Base-by-base conservation (phyloP, 805 yeast genomes). In the Wickerhamiella musiphila region DNA sequence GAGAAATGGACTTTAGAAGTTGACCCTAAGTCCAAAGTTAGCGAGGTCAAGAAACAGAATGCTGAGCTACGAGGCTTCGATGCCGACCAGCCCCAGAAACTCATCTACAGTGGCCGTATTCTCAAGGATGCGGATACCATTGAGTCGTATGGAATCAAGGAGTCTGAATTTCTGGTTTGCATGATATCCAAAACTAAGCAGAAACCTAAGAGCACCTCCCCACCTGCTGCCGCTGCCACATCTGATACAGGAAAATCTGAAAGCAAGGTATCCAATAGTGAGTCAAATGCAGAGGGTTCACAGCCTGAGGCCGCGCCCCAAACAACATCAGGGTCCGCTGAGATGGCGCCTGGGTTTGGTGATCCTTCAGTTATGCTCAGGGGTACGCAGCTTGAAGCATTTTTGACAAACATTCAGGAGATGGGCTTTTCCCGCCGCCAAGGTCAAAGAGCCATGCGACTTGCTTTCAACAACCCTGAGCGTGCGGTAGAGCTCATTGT, bases 401-500 rank as follows among this genome's bases (percentile, higher is more conserved):
- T 92, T 21, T 68, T 86, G 36, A 65, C 63, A 37, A 76, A 76
- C 50, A 83, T 90, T 53, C 69, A 83, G 73, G 95, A 81, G 44
- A 83, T 90, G 95, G 98, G 98, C 6, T 90, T 83, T 51, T 81
- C 77, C 18, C 72, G 93, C 45, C 66, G 70, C 12, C 79, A 81
- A 51, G 94, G 82, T 17, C 92, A 81, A 56, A 68, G 72, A 28
- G 98, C 98, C 0, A 60, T 90, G 52, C 72, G 92, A 45, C 93
- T 94, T 11, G 96, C 98, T 1, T 90, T 73, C 60, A 86, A 86
- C 58, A 84, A 90, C 56, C 96, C 98, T 14, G 96, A 86, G 52
- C 73, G 98, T 47, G 98, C 98, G 0, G 96, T 90, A 10, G 98
- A 90, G 53, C 84, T 86, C 53, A 63, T 90, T 31, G 60, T 90